A percentile compares a stretch with the other conserved stretches of the same genome.
Conservation (phyloP, 495 filamentous ascomycete species). For the Daldinia decipiens region DNA sequence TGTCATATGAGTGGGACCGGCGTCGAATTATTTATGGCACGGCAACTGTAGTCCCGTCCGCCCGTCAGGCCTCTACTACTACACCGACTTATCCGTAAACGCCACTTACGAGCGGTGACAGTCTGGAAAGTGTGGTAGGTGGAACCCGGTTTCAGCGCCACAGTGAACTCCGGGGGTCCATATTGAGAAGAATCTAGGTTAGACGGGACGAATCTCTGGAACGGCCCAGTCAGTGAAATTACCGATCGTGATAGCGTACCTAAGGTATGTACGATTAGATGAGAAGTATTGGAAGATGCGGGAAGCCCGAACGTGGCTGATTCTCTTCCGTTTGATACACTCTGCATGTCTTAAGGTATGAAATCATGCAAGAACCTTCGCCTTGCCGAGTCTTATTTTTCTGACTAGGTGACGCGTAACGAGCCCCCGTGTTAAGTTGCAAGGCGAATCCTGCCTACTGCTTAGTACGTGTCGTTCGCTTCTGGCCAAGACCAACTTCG, state of each 20-base stretch:
- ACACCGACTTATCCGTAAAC: background rate
- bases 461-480: conserved; percentile 9
- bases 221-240: background rate
- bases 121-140: conserved; percentile 4
- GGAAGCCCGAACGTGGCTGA: background rate
- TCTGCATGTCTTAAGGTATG: background rate
- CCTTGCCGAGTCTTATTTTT: background rate
- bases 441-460: background rate
- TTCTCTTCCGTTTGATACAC: background rate
- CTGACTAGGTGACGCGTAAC: background rate
- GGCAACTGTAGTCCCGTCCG: background rate
- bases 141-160: conserved; percentile 34
- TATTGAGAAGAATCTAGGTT: background rate
- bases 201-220: background rate
- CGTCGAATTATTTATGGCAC: background rate
- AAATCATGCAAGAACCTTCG: background rate
- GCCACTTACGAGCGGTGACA: conserved; percentile 13
- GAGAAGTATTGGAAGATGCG: background rate
- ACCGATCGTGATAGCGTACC: background rate
- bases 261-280: background rate
- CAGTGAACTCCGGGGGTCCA: background rate
- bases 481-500: conserved; percentile 11
- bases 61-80: background rate
- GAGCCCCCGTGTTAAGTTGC: background rate
- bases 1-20: conserved; percentile 13